Evolutionary conservation across 2,329 filamentous ascomycete species (phyloP).

Genomic region (Aspergillus arachidicola): DNA sequence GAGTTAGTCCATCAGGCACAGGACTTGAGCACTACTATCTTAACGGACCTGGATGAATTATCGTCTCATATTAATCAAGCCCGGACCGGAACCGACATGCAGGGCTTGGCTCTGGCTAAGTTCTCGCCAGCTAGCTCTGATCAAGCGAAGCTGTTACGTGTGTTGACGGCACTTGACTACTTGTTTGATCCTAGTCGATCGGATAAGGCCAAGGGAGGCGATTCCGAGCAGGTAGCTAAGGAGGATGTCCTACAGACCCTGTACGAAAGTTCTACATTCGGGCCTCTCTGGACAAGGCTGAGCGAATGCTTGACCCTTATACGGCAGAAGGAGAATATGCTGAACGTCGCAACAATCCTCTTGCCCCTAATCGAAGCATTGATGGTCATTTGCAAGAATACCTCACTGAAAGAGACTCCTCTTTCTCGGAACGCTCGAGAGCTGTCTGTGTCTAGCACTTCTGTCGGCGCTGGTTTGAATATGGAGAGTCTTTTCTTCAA

Average conservation of each 20-base stretch:
- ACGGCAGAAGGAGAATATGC: slow-evolving; percentile 88
- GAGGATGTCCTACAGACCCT: slow-evolving; percentile 83
- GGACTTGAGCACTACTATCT: slow-evolving; percentile 78
- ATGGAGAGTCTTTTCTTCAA: slow-evolving; percentile 94
- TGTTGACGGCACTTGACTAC: slow-evolving; percentile 92
- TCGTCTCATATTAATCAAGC: slow-evolving; percentile 85
- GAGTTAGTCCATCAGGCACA: slow-evolving; percentile 89
- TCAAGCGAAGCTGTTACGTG: slow-evolving; percentile 90
- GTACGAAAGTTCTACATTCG: slow-evolving; percentile 89
- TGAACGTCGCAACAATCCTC: slow-evolving; percentile 95
- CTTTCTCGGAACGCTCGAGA: slow-evolving; percentile 62
- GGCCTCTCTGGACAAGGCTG: slow-evolving; percentile 86
- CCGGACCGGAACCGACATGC: slow-evolving; percentile 87
- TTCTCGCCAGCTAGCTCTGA: slow-evolving; percentile 96
- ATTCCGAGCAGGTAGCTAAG: slow-evolving; percentile 65
- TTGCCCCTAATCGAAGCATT: slow-evolving; percentile 92
- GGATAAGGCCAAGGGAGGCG: slow-evolving; percentile 55
- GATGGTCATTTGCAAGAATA: slow-evolving; percentile 99
- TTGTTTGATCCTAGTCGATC: slow-evolving; percentile 80
- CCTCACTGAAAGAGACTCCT: slow-evolving; percentile 71
- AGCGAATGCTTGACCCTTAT: slow-evolving; percentile 88
- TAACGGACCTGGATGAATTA: slow-evolving; percentile 81
- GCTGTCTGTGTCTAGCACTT: slow-evolving; percentile 72
- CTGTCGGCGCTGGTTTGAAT: slow-evolving; percentile 67
- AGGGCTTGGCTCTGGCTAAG: slow-evolving; percentile 89